These are phyloP conservation scores for Passiflora organensis DNA, from an alignment of 345 rosid species.

Conservation along the genomic window DNA sequence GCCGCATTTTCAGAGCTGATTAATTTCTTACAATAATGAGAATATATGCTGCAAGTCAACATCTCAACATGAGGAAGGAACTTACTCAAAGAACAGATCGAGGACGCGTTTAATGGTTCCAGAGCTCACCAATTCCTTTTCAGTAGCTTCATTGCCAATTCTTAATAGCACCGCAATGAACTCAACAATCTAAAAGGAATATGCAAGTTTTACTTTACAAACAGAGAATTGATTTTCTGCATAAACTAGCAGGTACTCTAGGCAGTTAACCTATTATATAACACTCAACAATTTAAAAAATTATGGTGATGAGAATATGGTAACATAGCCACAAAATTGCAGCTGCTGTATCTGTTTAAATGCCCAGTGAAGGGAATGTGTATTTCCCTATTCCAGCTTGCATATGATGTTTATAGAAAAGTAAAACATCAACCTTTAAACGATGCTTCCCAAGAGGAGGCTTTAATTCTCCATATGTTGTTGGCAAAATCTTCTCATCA, in stretches of 20 bases:
- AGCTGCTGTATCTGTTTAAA: neutral
- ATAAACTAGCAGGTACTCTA: neutral
- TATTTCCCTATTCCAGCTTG: neutral
- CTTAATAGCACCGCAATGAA: slow-evolving; percentile 84
- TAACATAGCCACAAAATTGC: too few relatives aligned
- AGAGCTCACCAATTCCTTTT: slow-evolving; percentile 73
- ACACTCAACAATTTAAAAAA: too few relatives aligned
- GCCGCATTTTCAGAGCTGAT: neutral
- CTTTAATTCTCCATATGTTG: slow-evolving; percentile 88
- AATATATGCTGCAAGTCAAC: slow-evolving; percentile 4
- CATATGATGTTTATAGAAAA: neutral
- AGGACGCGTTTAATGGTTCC: slow-evolving; percentile 69
- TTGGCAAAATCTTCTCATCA: slow-evolving; percentile 78
- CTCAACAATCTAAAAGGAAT: slow-evolving; percentile 73
- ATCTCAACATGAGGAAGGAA: slow-evolving; percentile 13
- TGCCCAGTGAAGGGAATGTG: neutral
- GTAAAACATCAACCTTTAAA: slow-evolving; percentile 60
- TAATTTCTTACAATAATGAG: neutral
- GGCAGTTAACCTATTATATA: neutral
- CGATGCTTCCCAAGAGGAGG: slow-evolving; percentile 99
- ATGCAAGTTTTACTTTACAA: neutral
- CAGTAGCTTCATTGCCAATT: slow-evolving; percentile 76
- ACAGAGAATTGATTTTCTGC: neutral
- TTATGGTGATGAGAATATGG: too few relatives aligned
- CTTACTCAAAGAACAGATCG: slow-evolving; percentile 88